These are phyloP conservation scores for Teunomyces gatunensis DNA, from an alignment of 805 yeast species.

Conservation along the genomic window DNA sequence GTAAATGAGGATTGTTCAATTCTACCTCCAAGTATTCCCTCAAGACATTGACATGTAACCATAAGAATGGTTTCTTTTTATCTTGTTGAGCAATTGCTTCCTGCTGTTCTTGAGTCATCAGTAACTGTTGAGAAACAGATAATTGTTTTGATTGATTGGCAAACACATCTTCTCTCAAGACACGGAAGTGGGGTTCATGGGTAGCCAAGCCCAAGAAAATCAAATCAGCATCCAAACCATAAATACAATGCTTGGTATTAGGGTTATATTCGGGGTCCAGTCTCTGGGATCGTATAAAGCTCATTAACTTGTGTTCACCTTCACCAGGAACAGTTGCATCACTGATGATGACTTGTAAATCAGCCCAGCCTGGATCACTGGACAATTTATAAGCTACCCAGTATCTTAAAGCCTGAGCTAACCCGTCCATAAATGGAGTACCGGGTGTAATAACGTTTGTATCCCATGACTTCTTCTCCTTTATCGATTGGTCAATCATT, in stretches of 20 bases:
- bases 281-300: conserved; percentile 86
- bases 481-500: conserved; percentile 69
- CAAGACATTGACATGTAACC: conserved; percentile 86
- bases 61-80: conserved; percentile 78
- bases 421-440: conserved; percentile 92
- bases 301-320: conserved; percentile 99
- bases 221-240: conserved; percentile 96
- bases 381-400: conserved; percentile 91
- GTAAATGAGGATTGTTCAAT: conserved; percentile 62
- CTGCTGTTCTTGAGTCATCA: conserved; percentile 59
- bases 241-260: conserved; percentile 92
- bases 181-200: conserved; percentile 95
- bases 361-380: conserved; percentile 91
- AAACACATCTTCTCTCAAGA: conserved; percentile 94
- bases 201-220: conserved; percentile 95
- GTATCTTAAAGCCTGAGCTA: conserved; percentile 78
- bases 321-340: conserved; percentile 99
- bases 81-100: conserved; percentile 41
- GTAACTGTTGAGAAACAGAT: conserved; percentile 47
- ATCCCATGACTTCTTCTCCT: conserved; percentile 83
- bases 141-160: conserved; percentile 62
- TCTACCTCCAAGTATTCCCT: conserved; percentile 88
- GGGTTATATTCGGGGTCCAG: conserved; percentile 85
- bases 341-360: conserved; percentile 82
- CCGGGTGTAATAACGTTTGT: conserved; percentile 98